Evolutionary conservation across 2,329 filamentous ascomycete species (phyloP), one percentile per base, ranked within the genome.

Genomic region (Penicillium sp.): DNA sequence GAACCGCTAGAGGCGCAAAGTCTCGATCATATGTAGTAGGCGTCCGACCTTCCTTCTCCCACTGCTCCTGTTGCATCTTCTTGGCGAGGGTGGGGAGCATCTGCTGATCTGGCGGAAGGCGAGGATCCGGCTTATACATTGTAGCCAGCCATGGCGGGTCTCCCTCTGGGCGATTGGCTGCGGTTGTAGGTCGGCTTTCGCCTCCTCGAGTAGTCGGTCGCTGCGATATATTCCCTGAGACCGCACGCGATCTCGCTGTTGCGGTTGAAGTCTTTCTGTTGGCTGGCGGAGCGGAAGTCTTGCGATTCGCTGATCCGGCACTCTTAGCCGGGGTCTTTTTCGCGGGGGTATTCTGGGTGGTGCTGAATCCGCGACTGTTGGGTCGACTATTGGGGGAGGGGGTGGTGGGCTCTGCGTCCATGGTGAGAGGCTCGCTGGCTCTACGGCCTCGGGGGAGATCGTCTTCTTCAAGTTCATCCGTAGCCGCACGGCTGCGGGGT

Each of bases 121-220:
- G 87, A 24, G 94, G 94, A 68, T 99, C 94, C 0, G 94, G 94
- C 67, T 95, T 96, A 73, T 97, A 99, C 74, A 96, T 91, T 18
- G 89, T 90, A 39, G 94, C 84, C 74, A 97, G 84, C 94, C 94
- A 99, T 45, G 94, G 94, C 8, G 94, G 91, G 47, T 97, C 93
- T 17, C 94, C 94, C 77, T 97, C 94, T 0, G 92, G 92, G 34
- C 86, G 84, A 67, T 90, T 84, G 71, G 80, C 68, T 64, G 80
- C 71, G 66, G 81, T 85, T 52, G 69, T 71, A 44, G 78, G 81
- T 24, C 77, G 72, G 39, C 62, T 80, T 20, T 84, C 76, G 12
- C 83, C 83, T 36, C 82, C 82, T 57, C 86, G 82, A 13, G 85
- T 87, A 59, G 83, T 85, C 4, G 85, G 84, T 49, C 85, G 81